Conservation (phyloP, 805 yeast species). For the Saturnispora dispora region DNA sequence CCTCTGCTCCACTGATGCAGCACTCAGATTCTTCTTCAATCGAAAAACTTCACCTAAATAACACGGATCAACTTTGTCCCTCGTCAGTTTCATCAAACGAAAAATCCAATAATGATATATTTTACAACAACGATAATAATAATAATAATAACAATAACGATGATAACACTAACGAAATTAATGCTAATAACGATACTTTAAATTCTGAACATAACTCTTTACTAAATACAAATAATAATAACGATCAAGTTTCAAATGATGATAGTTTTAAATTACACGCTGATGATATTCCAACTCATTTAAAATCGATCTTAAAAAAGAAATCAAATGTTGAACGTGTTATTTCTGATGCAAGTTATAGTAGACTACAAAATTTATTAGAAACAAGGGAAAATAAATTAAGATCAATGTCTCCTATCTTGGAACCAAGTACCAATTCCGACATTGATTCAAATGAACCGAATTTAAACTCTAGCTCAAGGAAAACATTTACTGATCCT, state of each 20-base stretch:
- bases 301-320: conserved; percentile 84
- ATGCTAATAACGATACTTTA: not conserved
- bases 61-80: not conserved
- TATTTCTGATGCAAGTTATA: conserved; percentile 45
- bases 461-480: conserved; percentile 2
- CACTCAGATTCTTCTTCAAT: not conserved
- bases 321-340: conserved; percentile 77
- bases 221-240: conserved; percentile 1
- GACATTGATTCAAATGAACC: conserved; percentile 12
- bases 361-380: conserved; percentile 24
- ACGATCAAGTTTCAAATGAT: conserved; percentile 6
- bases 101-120: not conserved
- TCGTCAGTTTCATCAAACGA: not conserved
- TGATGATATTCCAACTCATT: conserved; percentile 21
- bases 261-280: not conserved
- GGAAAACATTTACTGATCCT: conserved; percentile 9
- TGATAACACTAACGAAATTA: not conserved
- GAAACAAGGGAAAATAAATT: conserved; percentile 25
- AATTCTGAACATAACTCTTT: not conserved
- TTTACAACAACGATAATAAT: conserved; percentile 1
- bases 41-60: not conserved
- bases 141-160: not conserved
- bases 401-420: conserved; percentile 25
- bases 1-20: not conserved
- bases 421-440: conserved; percentile 20